Evolutionary conservation across 1,139 yeast genomes (phyloP), one percentile per base, ranked within the genome.

Genomic region (Saccharomyces hybrid): DNA sequence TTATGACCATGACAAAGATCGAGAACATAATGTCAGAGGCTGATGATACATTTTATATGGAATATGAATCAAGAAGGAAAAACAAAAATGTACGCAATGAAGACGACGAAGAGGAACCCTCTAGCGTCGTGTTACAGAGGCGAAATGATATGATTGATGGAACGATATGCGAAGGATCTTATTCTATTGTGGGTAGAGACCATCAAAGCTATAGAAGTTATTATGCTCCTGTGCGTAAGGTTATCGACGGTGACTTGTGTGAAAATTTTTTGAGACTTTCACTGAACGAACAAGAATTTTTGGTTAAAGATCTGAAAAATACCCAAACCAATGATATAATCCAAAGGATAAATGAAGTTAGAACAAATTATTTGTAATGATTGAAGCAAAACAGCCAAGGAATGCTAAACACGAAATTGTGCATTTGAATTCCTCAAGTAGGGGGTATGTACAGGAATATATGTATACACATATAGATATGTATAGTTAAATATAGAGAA

Each of bases 181-280:
- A 71, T 34, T 72, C 77, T 19, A 58, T 83, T 14, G 73, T 84
- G 2, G 95, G 87, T 0, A 76, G 93, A 55, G 88, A 86, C 60
- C 88, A 84, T 56, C 59, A 80, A 60, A 79, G 79, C 58, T 90
- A 78, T 66, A 74, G 97, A 53, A 79, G 97, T 52, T 86, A 85
- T 65, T 89, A 88, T 65, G 83, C 82, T 21, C 96, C 97, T 0
- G 81, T 79, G 5, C 84, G 83, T 60, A 79, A 82, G 54, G 83
- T 88, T 2, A 77, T 93, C 49, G 98, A 93, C 70, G 99, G 99
- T 9, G 98, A 93, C 68, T 73, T 88, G 29, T 75, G 93, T 53
- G 97, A 89, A 63, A 52, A 55, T 12, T 67, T 60, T 47, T 42
- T 61, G 24, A 48, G 44, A 6, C 49, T 64, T 16, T 53, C 59